Evolutionary conservation across 257 asterid genomes (phyloP), one percentile per base, ranked within the genome.

Genomic region (Ajuga chamaepitys): DNA sequence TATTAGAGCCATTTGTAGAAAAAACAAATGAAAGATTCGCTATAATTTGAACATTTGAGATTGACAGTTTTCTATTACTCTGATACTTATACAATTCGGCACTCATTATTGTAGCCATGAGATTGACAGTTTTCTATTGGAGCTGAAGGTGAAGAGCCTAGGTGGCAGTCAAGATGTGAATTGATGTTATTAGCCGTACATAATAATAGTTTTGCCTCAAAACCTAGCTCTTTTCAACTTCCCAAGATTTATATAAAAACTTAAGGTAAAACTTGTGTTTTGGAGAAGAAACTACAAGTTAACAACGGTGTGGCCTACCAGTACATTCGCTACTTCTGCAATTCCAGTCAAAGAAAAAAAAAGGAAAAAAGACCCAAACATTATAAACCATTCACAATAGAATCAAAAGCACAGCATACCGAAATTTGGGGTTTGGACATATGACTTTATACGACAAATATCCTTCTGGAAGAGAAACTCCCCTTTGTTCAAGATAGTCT

Each of bases 401-500:
- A 48, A 14, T 50, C 12, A 61, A 46, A 42, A 61, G 51, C 9
- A 59, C 57, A 14, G 44, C 85, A 64, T 82, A 94, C 99, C 88
- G 56, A 74, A 88, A 88, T 32, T 50, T 75, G 3, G 96, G 95
- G 80, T 88, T 90, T 7, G 99, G 87, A 57, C 99, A 94, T 70
- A 94, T 81, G 76, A 94, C 91, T 80, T 86, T 90, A 78, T 54
- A 76, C 60, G 95, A 83, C 48, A 94, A 68, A 80, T 75, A 90
- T 59, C 92, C 95, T 75, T 86, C 91, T 0, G 93, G 97, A 71
- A 90, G 85, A 67, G 67, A 41, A 30, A 88, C 80, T 58, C 95
- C 99, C 80, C 99, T 90, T 73, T 75, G 96, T 71, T 90, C 95
- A 58, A 94, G 91, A 71, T 94, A 94, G 25, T 85, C 90, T 78